Base-by-base conservation (phyloP, 805 yeast species). In the Wickerhamiella azyma region DNA sequence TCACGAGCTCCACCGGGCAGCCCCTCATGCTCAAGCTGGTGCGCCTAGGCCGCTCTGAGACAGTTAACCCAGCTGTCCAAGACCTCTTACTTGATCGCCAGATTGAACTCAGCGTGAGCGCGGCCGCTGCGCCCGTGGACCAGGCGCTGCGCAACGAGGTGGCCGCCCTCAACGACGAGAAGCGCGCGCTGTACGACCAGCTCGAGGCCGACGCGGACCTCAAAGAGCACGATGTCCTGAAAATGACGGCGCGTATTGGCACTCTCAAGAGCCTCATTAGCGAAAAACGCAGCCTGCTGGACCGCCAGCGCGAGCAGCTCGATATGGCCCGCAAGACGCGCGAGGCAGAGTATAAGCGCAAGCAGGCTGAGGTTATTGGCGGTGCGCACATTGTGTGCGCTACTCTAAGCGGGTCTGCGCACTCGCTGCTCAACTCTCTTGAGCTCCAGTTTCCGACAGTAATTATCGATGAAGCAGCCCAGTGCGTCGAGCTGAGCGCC, bases 401-500 rank as follows among this genome's bases (percentile, higher is more conserved):
- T 0, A 89, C 98, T 0, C 67, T 89, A 29, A 88, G 96, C 0
- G 97, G 96, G 26, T 77, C 96, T 3, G 96, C 97, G 0, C 95
- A 86, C 65, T 92, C 84, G 51, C 76, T 85, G 49, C 69, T 89
- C 36, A 77, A 85, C 0, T 71, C 77, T 37, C 65, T 89, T 58
- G 77, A 85, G 9, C 72, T 85, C 56, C 74, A 75, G 37, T 89
- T 92, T 59, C 94, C 83, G 41, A 85, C 94, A 3, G 96, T 92
- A 1, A 79, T 89, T 43, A 80, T 89, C 50, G 98, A 89, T 66
- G 98, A 89, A 62, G 98, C 98, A 2, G 94, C 96, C 54, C 98
- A 89, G 63, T 82, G 94, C 75, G 88, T 92, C 35, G 98, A 89
- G 59, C 60, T 89, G 30, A 85, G 96, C 7, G 83, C 94, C 0